These are phyloP conservation scores for Juglanconis sp. DNA, from an alignment of 2,329 filamentous ascomycete genomes.

Conservation along the genomic window DNA sequence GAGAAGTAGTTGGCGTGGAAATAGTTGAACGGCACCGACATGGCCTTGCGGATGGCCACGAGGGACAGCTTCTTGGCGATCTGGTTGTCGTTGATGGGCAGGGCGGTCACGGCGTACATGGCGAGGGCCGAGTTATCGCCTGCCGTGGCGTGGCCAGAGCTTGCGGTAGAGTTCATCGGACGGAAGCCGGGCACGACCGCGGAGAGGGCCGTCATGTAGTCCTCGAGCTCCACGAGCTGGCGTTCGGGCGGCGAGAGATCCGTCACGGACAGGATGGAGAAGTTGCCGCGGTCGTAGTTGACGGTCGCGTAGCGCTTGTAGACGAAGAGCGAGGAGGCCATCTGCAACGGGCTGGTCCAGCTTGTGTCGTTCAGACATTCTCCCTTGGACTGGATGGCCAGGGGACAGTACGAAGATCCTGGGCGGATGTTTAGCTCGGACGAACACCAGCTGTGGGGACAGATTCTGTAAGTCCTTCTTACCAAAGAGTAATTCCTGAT, in stretches of 20 bases:
- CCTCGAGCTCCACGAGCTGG: background rate
- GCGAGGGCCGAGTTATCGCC: conserved; percentile 11
- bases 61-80: conserved; percentile 3
- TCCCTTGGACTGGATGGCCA: background rate
- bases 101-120: conserved; percentile 11
- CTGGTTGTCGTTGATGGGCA: conserved; percentile 12
- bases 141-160: background rate
- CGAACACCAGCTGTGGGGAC: background rate
- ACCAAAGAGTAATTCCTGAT: conserved; percentile 5
- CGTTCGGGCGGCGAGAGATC: background rate
- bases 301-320: conserved; percentile 9
- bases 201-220: conserved; percentile 8
- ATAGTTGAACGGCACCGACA: conserved; percentile 10
- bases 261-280: conserved; percentile 11
- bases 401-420: conserved; percentile 11
- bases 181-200: conserved; percentile 7
- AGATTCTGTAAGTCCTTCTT: background rate
- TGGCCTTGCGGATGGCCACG: conserved; percentile 7
- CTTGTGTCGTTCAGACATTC: conserved; percentile 1
- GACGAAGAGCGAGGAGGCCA: conserved; percentile 6
- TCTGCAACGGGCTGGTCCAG: conserved; percentile 6
- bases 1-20: conserved; percentile 12
- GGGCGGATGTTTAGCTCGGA: background rate
- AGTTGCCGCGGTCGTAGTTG: conserved; percentile 12
- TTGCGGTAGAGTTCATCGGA: background rate